phyloP scores from a whole-genome alignment of 2,329 filamentous ascomycete genomes.

The Claviceps paspali region DNA sequence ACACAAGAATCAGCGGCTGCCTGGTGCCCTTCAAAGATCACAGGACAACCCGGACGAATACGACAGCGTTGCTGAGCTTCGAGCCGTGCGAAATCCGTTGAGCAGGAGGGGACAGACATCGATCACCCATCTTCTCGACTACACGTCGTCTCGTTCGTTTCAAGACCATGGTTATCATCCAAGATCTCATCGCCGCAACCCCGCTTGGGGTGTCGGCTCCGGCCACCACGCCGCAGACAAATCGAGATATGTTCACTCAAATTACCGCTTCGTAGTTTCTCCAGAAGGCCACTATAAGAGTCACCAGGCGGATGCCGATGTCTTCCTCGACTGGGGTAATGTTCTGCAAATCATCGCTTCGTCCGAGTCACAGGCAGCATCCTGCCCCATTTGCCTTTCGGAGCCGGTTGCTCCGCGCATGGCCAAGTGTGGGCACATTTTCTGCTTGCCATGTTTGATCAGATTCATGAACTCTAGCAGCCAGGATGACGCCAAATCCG shows the following conservation, averaged over 20 bases:
- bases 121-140: conserved; percentile 93
- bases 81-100: conserved; percentile 40
- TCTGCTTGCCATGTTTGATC: conserved; percentile 83
- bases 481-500: conserved; percentile 50
- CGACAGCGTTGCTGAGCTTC: conserved; percentile 72
- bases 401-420: conserved; percentile 88
- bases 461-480: conserved; percentile 83
- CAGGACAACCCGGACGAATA: conserved; percentile 47
- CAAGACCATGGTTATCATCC: conserved; percentile 38
- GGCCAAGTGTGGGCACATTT: conserved; percentile 95
- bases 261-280: conserved; percentile 91
- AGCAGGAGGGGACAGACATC: conserved; percentile 83
- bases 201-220: conserved; percentile 72
- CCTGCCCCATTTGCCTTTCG: conserved; percentile 89
- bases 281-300: conserved; percentile 64
- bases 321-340: conserved; percentile 78
- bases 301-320: conserved; percentile 74
- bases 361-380: conserved; percentile 70
- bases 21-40: conserved; percentile 29
- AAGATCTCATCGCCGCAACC: conserved; percentile 51
- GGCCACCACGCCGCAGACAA: conserved; percentile 87
- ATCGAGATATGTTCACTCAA: conserved; percentile 79
- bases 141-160: conserved; percentile 61
- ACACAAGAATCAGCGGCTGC: conserved; percentile 67
- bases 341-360: conserved; percentile 88